Conservation (phyloP, 2,329 filamentous ascomycete genomes). For the Ambrosiella cleistominuta region DNA sequence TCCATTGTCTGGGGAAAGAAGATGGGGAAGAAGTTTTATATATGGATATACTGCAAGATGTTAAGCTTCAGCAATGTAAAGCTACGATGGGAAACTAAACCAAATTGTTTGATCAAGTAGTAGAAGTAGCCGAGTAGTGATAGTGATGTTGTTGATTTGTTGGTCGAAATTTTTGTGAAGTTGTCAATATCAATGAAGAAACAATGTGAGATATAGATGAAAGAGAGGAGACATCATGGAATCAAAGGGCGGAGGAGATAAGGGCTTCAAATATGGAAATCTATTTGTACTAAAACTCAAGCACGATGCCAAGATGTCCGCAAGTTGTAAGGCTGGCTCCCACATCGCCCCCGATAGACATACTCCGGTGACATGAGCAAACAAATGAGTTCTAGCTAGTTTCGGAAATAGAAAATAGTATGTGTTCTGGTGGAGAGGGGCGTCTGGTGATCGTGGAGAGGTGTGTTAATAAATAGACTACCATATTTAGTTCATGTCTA, state of each 20-base stretch:
- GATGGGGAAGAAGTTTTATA: not conserved
- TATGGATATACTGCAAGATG: too few relatives aligned
- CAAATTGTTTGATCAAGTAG: too few relatives aligned
- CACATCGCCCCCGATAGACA: not conserved
- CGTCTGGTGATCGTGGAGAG: not conserved
- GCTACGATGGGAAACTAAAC: too few relatives aligned
- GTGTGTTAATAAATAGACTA: not conserved
- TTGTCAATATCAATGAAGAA: too few relatives aligned
- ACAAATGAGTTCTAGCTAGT: not conserved
- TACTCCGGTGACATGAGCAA: not conserved
- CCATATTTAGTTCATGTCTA: not conserved
- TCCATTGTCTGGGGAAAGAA: slow-evolving; percentile 19
- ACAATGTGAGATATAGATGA: not conserved
- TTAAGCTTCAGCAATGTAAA: too few relatives aligned
- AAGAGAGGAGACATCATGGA: not conserved
- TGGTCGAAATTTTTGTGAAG: too few relatives aligned
- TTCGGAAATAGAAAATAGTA: not conserved
- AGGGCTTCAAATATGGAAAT: not conserved
- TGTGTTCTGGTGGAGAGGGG: not conserved
- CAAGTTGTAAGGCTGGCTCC: not conserved
- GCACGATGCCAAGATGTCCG: not conserved
- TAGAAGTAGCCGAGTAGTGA: too few relatives aligned
- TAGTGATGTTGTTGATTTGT: too few relatives aligned
- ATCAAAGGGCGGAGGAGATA: not conserved
- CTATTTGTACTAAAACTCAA: not conserved